These are phyloP conservation scores for Hortiboletus flavorubellus DNA, from an alignment of 768 basidiomycete genomes.

Conservation along the genomic window DNA sequence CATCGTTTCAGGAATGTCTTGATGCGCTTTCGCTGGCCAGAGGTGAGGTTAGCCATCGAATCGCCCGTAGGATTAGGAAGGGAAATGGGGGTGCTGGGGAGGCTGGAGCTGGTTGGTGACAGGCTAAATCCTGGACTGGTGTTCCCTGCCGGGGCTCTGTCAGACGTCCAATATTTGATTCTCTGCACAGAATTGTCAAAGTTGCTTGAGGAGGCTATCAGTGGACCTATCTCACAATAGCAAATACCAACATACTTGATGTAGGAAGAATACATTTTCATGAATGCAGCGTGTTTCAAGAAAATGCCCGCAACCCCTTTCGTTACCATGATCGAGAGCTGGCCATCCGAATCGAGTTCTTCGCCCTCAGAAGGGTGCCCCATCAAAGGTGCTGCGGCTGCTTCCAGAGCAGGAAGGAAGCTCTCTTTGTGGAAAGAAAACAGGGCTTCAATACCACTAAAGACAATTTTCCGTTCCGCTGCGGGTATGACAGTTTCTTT, in stretches of 20 bases:
- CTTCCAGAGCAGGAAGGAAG: constrained; percentile 88
- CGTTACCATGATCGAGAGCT: constrained; percentile 69
- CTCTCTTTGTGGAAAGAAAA: constrained; percentile 91
- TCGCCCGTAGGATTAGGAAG: constrained; percentile 39
- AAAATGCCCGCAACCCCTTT: constrained; percentile 86
- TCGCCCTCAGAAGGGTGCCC: constrained; percentile 41
- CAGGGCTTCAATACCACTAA: constrained; percentile 84
- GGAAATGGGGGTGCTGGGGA: constrained; percentile 52
- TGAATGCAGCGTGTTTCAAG: constrained; percentile 91
- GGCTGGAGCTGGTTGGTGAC: constrained; percentile 59
- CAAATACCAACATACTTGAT: constrained; percentile 70
- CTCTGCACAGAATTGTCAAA: constrained; percentile 92
- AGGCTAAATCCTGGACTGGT: constrained; percentile 33
- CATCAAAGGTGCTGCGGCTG: constrained; percentile 69
- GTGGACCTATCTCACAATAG: constrained; percentile 4
- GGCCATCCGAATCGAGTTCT: constrained; percentile 65
- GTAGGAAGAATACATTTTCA: constrained; percentile 98
- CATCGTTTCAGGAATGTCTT: constrained; percentile 88
- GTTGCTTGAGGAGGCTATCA: constrained; percentile 51
- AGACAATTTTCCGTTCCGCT: constrained; percentile 86
- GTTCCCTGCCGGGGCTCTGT: constrained; percentile 41
- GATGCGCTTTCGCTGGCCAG: constrained; percentile 85
- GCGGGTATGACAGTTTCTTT: constrained; percentile 86
- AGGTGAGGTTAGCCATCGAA: constrained; percentile 57
- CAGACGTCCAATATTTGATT: constrained; percentile 80